Conservation (phyloP, 2,329 filamentous ascomycete species). For the Aspergillus pseudotamarii region DNA sequence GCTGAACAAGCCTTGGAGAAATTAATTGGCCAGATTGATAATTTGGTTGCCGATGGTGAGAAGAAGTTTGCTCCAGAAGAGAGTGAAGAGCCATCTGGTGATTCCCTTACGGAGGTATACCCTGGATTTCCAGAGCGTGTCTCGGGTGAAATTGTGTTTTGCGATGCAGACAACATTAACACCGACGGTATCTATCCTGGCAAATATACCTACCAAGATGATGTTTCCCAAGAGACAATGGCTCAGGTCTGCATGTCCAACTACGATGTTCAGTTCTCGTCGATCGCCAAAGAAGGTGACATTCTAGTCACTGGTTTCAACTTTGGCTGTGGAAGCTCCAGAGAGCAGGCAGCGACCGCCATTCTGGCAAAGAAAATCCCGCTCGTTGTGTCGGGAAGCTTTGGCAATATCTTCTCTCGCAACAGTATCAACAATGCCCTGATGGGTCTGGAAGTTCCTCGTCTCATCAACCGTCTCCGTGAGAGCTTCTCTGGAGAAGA, state of each 20-base stretch:
- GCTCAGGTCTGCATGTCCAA: slow-evolving; percentile 91
- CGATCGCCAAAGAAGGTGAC: slow-evolving; percentile 68
- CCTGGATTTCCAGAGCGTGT: slow-evolving; percentile 86
- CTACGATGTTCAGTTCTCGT: slow-evolving; percentile 75
- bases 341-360: slow-evolving; percentile 92
- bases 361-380: slow-evolving; percentile 42
- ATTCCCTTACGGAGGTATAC: slow-evolving; percentile 66
- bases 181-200: slow-evolving; percentile 93
- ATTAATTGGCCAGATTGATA: slow-evolving; percentile 69
- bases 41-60: slow-evolving; percentile 59
- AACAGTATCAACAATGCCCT: slow-evolving; percentile 47
- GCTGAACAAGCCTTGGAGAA: slow-evolving; percentile 73
- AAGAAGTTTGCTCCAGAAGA: slow-evolving; percentile 40
- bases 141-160: slow-evolving; percentile 84
- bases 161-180: slow-evolving; percentile 83
- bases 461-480: slow-evolving; percentile 39
- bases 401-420: slow-evolving; percentile 44
- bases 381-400: slow-evolving; percentile 40
- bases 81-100: slow-evolving; percentile 23
- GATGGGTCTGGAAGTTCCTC: slow-evolving; percentile 44
- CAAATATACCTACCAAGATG: slow-evolving; percentile 90
- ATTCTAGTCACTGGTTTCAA: slow-evolving; percentile 86
- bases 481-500: slow-evolving; percentile 29
- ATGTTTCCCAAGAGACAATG: slow-evolving; percentile 76
- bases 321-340: slow-evolving; percentile 79